phyloP scores from a whole-genome alignment of 1,284 basidiomycete genomes.

The Naganishia cerealis region DNA sequence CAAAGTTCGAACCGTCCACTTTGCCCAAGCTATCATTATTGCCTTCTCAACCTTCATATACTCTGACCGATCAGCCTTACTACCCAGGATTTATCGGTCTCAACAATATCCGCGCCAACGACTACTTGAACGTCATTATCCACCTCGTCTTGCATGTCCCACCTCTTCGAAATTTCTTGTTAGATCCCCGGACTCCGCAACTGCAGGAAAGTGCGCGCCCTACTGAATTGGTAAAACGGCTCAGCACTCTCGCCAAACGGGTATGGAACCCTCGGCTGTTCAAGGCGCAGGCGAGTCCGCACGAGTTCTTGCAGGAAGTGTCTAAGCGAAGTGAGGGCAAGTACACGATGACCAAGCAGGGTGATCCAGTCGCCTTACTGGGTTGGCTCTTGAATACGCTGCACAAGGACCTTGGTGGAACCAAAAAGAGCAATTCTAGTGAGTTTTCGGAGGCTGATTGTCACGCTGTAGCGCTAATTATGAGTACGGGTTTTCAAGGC shows the following conservation, averaged over 20 bases:
- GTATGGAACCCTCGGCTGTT: conserved; percentile 94
- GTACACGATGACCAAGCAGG: conserved; percentile 87
- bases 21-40: conserved; percentile 61
- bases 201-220: conserved; percentile 44
- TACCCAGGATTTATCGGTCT: conserved; percentile 91
- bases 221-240: conserved; percentile 79
- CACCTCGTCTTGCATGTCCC: conserved; percentile 88
- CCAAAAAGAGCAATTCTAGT: conserved; percentile 83
- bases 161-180: conserved; percentile 81
- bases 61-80: conserved; percentile 77
- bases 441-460: conserved; percentile 44
- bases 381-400: conserved; percentile 93
- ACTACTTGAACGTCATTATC: conserved; percentile 96
- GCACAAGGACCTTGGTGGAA: conserved; percentile 87
- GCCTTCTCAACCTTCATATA: conserved; percentile 65
- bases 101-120: conserved; percentile 95
- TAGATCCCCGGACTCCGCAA: conserved; percentile 65
- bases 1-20: conserved; percentile 65
- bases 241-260: conserved; percentile 81
- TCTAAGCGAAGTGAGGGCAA: conserved; percentile 80
- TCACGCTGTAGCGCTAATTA: not conserved
- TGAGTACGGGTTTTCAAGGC: conserved; percentile 56
- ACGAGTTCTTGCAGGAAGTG: conserved; percentile 97
- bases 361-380: conserved; percentile 93
- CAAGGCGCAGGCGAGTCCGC: conserved; percentile 96